Percentiles rank a stretch among this genome's conserved stretches.
Evolutionary conservation across 2,329 filamentous ascomycete genomes (phyloP).

Genomic region (Teratosphaeria gauchensis): DNA sequence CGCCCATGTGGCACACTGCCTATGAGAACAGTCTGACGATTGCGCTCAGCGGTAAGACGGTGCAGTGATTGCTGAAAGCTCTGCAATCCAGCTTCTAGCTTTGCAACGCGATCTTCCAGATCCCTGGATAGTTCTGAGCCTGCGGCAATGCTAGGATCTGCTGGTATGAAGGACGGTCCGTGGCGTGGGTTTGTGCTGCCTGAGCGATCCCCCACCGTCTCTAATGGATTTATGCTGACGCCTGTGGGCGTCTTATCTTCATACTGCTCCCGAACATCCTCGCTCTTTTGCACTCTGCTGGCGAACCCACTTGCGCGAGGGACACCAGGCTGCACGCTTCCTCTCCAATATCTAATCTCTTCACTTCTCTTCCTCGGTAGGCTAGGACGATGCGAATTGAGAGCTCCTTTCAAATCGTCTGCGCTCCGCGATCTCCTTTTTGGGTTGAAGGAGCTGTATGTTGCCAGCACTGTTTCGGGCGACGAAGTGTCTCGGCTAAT

Average conservation of each 20-base stretch:
- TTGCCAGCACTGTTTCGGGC: constrained; percentile 5
- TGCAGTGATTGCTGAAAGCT: constrained; percentile 25
- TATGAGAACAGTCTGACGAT: constrained; percentile 22
- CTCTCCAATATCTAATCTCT: constrained; percentile 28
- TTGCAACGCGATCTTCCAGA: constrained; percentile 26
- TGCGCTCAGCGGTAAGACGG: constrained; percentile 22
- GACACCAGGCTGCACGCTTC: constrained; percentile 22
- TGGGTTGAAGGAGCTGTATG: constrained; percentile 9
- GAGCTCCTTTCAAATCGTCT: constrained; percentile 19
- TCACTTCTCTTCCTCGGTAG: constrained; percentile 23
- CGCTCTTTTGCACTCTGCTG: constrained; percentile 4
- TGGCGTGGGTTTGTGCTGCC: neutral
- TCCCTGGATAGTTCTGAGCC: constrained; percentile 15
- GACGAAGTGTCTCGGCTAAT: constrained; percentile 3
- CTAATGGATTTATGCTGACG: constrained; percentile 3
- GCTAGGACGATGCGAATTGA: constrained; percentile 6
- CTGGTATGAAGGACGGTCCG: neutral
- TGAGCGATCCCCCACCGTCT: neutral
- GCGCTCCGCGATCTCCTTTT: constrained; percentile 27
- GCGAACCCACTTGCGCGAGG: constrained; percentile 21
- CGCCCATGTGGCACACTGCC: constrained; percentile 11
- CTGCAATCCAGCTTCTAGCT: constrained; percentile 24
- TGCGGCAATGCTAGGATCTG: neutral
- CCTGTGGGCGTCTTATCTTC: neutral
- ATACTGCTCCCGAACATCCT: constrained; percentile 1